These are phyloP conservation scores for Zygnema cylindricum DNA, from an alignment of 139 green algal species.

Conservation along the genomic window DNA sequence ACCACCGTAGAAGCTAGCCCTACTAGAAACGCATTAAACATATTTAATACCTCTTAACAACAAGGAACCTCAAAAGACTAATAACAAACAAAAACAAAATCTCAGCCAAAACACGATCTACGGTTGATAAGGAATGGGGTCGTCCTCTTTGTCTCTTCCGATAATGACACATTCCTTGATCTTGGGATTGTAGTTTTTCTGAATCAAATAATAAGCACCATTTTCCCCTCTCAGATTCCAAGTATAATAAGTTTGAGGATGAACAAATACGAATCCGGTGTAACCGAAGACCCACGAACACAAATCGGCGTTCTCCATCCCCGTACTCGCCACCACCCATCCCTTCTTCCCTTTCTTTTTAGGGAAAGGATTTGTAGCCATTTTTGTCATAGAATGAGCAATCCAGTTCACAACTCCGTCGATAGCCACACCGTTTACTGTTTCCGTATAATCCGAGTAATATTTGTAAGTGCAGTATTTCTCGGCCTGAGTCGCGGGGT, in stretches of 20 bases:
- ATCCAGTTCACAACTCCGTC: background rate
- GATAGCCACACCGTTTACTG: background rate
- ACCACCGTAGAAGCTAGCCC: too few relatives aligned
- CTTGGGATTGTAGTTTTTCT: background rate
- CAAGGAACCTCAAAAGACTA: too few relatives aligned
- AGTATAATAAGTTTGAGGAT: background rate
- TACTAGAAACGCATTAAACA: too few relatives aligned
- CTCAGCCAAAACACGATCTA: too few relatives aligned
- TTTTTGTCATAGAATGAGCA: background rate
- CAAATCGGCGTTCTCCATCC: background rate
- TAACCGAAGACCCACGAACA: background rate
- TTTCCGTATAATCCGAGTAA: background rate
- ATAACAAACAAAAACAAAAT: too few relatives aligned
- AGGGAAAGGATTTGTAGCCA: background rate
- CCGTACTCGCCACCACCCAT: background rate
- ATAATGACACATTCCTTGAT: background rate
- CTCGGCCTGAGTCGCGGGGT: background rate
- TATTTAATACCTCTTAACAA: too few relatives aligned
- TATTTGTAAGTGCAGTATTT: background rate
- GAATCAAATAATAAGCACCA: background rate
- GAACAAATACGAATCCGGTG: background rate
- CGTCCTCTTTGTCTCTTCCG: background rate
- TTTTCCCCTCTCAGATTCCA: background rate
- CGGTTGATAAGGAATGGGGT: too few relatives aligned
- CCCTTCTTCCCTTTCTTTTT: background rate